Percentiles rank a stretch among this genome's conserved stretches.
Evolutionary conservation across 176 grass and related monocot species (phyloP).

Genomic region (Stipa capillata): DNA sequence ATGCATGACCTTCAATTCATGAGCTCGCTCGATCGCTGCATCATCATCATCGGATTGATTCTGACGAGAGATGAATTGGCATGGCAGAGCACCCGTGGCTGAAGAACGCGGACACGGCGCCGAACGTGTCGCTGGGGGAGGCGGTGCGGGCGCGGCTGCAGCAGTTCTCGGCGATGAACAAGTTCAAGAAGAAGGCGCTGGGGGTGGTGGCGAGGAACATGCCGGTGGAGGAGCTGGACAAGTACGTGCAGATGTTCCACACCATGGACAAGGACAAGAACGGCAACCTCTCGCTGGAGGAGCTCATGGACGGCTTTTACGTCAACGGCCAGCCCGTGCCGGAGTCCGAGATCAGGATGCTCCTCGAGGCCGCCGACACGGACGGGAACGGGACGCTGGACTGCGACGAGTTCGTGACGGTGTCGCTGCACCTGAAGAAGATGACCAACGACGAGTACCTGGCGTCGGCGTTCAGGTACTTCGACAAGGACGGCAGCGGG

Average conservation of each 20-base stretch:
- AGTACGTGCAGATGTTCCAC: constrained; percentile 77
- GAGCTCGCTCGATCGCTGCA: neutral
- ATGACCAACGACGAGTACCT: constrained; percentile 81
- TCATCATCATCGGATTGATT: too few relatives aligned
- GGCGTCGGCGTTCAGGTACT: constrained; percentile 56
- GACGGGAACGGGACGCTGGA: constrained; percentile 79
- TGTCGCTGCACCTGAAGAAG: constrained; percentile 86
- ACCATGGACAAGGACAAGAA: constrained; percentile 88
- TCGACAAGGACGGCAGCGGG: constrained; percentile 83
- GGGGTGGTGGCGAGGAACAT: constrained; percentile 65
- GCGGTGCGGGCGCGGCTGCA: constrained; percentile 51
- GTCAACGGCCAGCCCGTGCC: constrained; percentile 52
- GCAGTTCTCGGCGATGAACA: constrained; percentile 82
- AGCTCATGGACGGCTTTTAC: constrained; percentile 69
- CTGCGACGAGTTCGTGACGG: constrained; percentile 85
- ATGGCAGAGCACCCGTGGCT: constrained; percentile 79
- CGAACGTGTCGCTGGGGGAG: constrained; percentile 58
- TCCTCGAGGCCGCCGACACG: constrained; percentile 78
- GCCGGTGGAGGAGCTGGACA: constrained; percentile 68
- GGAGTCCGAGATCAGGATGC: constrained; percentile 69
- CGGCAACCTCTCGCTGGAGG: constrained; percentile 66
- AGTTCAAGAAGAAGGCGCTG: constrained; percentile 74
- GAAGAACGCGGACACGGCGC: constrained; percentile 49
- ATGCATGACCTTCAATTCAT: too few relatives aligned
- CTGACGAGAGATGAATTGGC: too few relatives aligned